Base-by-base conservation (phyloP, 2,329 filamentous ascomycete genomes). In the Colletotrichum viniferum region DNA sequence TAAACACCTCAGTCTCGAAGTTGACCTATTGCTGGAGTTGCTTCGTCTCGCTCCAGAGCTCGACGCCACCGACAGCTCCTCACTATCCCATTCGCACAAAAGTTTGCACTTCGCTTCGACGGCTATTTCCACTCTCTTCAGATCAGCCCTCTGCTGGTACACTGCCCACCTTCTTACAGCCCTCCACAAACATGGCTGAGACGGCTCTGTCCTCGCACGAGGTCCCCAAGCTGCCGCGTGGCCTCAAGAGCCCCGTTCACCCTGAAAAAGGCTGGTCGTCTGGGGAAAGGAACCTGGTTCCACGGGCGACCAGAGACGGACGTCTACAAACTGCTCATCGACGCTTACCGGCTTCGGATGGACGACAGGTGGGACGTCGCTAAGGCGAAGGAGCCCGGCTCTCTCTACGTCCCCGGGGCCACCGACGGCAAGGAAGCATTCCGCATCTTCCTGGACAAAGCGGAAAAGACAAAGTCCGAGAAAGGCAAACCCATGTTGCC, bases 251-350 rank as follows among this genome's bases (percentile, higher is more conserved):
- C 32, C 61, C 32, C 13, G 21, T 64, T 36, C 7, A 28, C 21
- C 32, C 61, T 88, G 88, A 73, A 82, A 82, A 2, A 80, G 79
- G 14, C 83, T 89, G 3, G 67, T 80, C 80, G 4, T 38, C 16
- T 38, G 2, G 36, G 14, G 4, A 38, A 38, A 38, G 80, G 80
- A 34, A 87, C 81, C 3, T 90, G 83, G 80, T 84, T 90, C 5
- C 84, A 89, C 68, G 79, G 81, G 71, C 86, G 86, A 13, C 81
- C 86, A 2, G 81, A 88, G 73, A 79, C 79, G 16, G 87, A 89
- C 43, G 83, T 86, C 6, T 90, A 85, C 78, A 78, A 81, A 24
- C 77, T 88, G 1, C 83, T 90, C 7, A 84, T 89, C 70, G 88
- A 90, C 74, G 76, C 83, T 2, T 89, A 88, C 77, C 86, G 86